These are phyloP conservation scores for Boletus rubroflammeus DNA, from an alignment of 768 basidiomycete genomes.

Conservation along the genomic window DNA sequence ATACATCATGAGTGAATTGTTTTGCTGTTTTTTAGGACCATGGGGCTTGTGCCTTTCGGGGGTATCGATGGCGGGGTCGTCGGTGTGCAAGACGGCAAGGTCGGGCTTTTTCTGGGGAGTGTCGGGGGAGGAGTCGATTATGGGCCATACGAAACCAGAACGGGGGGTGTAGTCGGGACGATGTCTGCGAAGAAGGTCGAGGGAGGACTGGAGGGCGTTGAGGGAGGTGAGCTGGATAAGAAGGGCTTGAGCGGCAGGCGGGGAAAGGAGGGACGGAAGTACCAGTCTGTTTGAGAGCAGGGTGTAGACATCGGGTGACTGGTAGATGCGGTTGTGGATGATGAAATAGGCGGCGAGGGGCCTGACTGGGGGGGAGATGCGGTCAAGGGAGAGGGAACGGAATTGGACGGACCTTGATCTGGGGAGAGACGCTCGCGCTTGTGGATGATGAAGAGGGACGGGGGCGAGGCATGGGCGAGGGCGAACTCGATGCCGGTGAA, in stretches of 20 bases:
- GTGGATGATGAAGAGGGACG: conserved; percentile 83
- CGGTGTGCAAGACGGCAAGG: conserved; percentile 25
- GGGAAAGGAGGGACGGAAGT: conserved; percentile 18
- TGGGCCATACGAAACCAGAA: conserved; percentile 83
- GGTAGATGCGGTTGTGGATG: conserved; percentile 85
- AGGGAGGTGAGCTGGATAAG: conserved; percentile 58
- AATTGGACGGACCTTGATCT: conserved; percentile 60
- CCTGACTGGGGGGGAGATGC: conserved; percentile 44
- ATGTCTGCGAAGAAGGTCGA: conserved; percentile 68
- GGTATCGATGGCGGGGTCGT: conserved; percentile 19
- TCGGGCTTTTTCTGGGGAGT: conserved; percentile 40
- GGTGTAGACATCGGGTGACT: conserved; percentile 80
- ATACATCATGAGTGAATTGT: conserved; percentile 63
- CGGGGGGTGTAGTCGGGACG: conserved; percentile 82
- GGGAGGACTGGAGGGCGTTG: conserved; percentile 68
- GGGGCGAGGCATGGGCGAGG: conserved; percentile 75
- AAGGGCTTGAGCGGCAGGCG: background rate
- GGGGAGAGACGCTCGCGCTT: conserved; percentile 83
- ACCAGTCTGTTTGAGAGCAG: conserved; percentile 83
- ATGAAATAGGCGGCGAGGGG: conserved; percentile 84
- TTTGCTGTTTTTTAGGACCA: conserved; percentile 56
- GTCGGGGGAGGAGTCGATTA: conserved; percentile 52
- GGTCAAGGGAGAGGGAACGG: background rate
- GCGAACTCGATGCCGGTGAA: conserved; percentile 88
- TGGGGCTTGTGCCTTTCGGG: conserved; percentile 25